phyloP scores from a whole-genome alignment of 164 flowering plant species.

The Platanus orientalis region DNA sequence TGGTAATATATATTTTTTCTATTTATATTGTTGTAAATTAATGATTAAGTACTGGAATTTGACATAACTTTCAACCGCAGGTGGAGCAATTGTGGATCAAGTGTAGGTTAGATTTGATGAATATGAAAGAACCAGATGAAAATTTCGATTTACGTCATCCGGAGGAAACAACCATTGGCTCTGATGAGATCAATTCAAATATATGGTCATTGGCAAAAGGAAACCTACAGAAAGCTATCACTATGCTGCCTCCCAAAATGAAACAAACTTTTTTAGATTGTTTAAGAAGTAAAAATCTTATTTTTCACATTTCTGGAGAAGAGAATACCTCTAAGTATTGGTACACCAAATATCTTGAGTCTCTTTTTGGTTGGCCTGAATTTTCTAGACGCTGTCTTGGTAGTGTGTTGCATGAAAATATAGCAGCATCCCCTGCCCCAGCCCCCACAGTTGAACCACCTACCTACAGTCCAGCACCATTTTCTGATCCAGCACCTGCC shows the following conservation, averaged over 20 bases:
- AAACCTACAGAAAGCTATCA: slow-evolving; percentile 29
- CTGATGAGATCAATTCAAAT: slow-evolving; percentile 14
- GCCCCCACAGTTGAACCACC: slow-evolving; percentile 28
- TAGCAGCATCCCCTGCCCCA: slow-evolving; percentile 27
- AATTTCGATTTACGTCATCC: slow-evolving; percentile 23
- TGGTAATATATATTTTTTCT: too few species aligned
- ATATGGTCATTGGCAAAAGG: slow-evolving; percentile 18
- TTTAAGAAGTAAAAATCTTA: slow-evolving; percentile 30
- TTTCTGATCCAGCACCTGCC: slow-evolving; percentile 27
- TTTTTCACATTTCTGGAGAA: slow-evolving; percentile 34
- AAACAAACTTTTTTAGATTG: slow-evolving; percentile 51
- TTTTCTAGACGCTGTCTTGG: slow-evolving; percentile 31
- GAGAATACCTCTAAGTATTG: slow-evolving; percentile 33
- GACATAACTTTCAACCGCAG: slow-evolving; percentile 29
- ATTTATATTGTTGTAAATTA: neutral
- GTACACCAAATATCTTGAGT: slow-evolving; percentile 33
- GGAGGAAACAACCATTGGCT: slow-evolving; percentile 18
- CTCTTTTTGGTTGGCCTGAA: slow-evolving; percentile 22
- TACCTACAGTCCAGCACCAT: slow-evolving; percentile 12
- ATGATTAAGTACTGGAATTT: neutral
- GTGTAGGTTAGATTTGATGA: slow-evolving; percentile 40
- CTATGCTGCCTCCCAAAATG: slow-evolving; percentile 36
- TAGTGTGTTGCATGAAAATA: slow-evolving; percentile 16
- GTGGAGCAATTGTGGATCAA: slow-evolving; percentile 44
- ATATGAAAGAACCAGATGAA: slow-evolving; percentile 29